Percentiles rank a stretch among this genome's conserved stretches.
Conservation (phyloP, 441 rosid genomes). For the Bruguiera hainesii region DNA sequence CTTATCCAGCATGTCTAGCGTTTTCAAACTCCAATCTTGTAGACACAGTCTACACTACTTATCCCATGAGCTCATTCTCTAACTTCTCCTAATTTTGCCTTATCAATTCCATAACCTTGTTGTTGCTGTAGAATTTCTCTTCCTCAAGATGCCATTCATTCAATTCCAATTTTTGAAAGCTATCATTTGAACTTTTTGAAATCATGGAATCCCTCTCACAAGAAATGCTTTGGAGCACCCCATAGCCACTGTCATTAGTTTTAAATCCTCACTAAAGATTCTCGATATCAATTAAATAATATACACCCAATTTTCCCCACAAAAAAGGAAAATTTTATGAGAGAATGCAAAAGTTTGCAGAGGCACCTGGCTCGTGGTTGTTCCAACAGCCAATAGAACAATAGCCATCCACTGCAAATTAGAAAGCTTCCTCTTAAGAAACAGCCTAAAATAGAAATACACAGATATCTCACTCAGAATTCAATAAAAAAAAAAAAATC, state of each 20-base stretch:
- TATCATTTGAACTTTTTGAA: too few species aligned
- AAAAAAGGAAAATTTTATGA: too few species aligned
- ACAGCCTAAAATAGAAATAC: conserved; percentile 34
- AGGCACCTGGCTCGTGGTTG: conserved; percentile 72
- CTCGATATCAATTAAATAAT: too few species aligned
- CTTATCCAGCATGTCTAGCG: not conserved
- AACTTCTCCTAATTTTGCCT: not conserved
- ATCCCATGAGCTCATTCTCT: conserved; percentile 22
- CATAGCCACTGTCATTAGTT: too few species aligned
- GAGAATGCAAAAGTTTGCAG: not conserved
- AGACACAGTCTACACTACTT: not conserved
- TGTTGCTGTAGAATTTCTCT: too few species aligned
- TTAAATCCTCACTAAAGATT: too few species aligned
- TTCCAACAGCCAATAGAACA: conserved; percentile 66
- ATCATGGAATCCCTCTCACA: too few species aligned
- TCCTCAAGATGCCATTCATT: too few species aligned
- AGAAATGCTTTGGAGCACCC: too few species aligned
- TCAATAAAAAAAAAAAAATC: not conserved
- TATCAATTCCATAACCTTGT: not conserved
- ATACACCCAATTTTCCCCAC: too few species aligned
- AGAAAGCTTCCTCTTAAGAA: conserved; percentile 52
- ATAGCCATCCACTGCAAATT: conserved; percentile 74
- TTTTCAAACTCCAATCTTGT: not conserved
- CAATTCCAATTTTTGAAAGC: too few species aligned
- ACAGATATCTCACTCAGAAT: not conserved